Percentiles rank a stretch among this genome's conserved stretches.
Conservation (phyloP, 441 rosid genomes). For the Mallotus japonicus region DNA sequence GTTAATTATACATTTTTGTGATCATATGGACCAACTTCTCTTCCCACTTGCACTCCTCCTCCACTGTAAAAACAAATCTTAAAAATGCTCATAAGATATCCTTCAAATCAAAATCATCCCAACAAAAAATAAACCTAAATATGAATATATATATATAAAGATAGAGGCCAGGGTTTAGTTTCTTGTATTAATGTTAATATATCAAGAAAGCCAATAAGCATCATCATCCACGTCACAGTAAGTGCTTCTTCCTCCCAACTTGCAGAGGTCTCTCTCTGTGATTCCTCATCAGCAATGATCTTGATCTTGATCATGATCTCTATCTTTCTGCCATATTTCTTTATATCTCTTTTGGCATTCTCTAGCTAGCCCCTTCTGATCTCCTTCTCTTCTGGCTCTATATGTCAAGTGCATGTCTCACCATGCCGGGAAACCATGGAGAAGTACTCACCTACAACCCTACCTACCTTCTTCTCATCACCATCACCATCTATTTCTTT, state of each 20-base stretch:
- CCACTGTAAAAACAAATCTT: slow-evolving; percentile 14
- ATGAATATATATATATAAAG: no score
- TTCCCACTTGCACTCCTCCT: slow-evolving; percentile 31
- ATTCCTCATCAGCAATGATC: slow-evolving; percentile 22
- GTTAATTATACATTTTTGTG: no score
- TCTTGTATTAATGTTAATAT: background rate
- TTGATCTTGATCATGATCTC: slow-evolving; percentile 10
- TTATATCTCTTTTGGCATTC: slow-evolving; percentile 24
- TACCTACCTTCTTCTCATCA: background rate
- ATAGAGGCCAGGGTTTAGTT: background rate
- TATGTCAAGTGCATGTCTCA: slow-evolving; percentile 7
- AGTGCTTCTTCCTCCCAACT: slow-evolving; percentile 43
- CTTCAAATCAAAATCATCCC: slow-evolving; percentile 12
- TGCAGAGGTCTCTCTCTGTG: slow-evolving; percentile 47
- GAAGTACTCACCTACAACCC: slow-evolving; percentile 30
- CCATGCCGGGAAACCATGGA: slow-evolving; percentile 46
- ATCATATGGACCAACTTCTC: background rate
- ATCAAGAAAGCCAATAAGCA: slow-evolving; percentile 12
- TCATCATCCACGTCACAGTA: slow-evolving; percentile 46
- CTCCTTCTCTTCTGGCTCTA: background rate
- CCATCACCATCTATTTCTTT: no score
- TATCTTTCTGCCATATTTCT: slow-evolving; percentile 19
- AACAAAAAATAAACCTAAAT: slow-evolving; percentile 11
- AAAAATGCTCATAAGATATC: background rate
- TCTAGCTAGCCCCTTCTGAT: slow-evolving; percentile 15